Conservation (phyloP, 2,329 filamentous ascomycete genomes). For the Davidsoniella australis region DNA sequence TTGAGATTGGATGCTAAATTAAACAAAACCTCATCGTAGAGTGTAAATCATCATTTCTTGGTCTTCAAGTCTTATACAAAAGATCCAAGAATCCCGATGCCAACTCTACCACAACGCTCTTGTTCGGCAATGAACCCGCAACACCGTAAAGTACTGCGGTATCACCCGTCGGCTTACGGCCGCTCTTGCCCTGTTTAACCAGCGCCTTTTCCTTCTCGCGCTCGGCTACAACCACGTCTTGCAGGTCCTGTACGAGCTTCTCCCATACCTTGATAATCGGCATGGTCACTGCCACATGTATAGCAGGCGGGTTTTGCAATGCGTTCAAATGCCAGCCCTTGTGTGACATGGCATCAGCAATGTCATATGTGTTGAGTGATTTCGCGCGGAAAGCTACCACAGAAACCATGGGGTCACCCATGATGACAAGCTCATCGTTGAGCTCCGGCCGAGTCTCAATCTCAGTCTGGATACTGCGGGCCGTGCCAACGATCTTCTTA, state of each 20-base stretch:
- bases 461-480: constrained; percentile 64
- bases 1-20: too few species aligned
- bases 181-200: constrained; percentile 48
- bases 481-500: constrained; percentile 68
- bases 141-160: constrained; percentile 86
- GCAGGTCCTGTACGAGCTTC: constrained; percentile 55
- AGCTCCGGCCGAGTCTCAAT: constrained; percentile 55
- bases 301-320: constrained; percentile 75
- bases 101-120: constrained; percentile 81
- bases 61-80: constrained; percentile 61
- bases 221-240: constrained; percentile 51
- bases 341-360: constrained; percentile 70
- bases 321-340: constrained; percentile 94
- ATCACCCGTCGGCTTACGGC: constrained; percentile 54
- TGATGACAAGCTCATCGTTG: constrained; percentile 53
- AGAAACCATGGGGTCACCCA: constrained; percentile 74
- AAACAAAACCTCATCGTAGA: too few species aligned
- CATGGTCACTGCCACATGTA: constrained; percentile 85
- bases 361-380: constrained; percentile 82
- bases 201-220: constrained; percentile 65
- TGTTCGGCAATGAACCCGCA: constrained; percentile 85
- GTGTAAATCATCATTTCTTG: not conserved
- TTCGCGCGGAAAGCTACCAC: constrained; percentile 78
- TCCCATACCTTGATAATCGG: constrained; percentile 73
- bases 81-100: constrained; percentile 85